Evolutionary conservation across 805 yeast species (phyloP), one percentile per base, ranked within the genome.

Genomic region (Hermanozyma aechmeae): DNA sequence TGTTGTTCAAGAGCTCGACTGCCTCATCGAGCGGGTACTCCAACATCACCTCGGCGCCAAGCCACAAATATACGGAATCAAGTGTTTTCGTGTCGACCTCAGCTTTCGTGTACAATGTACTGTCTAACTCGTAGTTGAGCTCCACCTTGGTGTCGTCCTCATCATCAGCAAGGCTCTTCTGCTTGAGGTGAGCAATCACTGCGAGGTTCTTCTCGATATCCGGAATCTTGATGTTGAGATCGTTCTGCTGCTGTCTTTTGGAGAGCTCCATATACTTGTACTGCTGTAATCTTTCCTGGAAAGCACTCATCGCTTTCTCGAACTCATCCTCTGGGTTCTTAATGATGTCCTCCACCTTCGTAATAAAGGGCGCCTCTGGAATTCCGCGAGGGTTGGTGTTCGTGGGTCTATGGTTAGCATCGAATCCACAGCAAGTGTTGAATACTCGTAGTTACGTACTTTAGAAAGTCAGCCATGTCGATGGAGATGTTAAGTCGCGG

Each of bases 31-130:
- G 61, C 10, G 95, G 87, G 48, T 89, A 92, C 50, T 92, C 97
- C 48, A 92, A 65, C 97, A 92, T 89, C 6, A 89, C 87, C 43
- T 86, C 95, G 0, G 98, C 98, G 8, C 98, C 98, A n/a, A 92
- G 67, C 98, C 98, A 92, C 27, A 92, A 63, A 39, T 76, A 76
- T 2, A 92, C 97, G 2, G 60, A 52, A 15, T 70, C 54, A 29
- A 69, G 50, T 16, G 69, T 71, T 20, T 76, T 66, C 5, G 73
- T 62, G 23, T 73, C 73, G 18, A 92, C 65, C 21, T 65, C 66
- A 1, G 98, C 98, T 33, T 75, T 75, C 6, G 96, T 81, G 51
- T 74, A 89, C 23, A 92, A 66, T 0, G 98, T 89, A 48, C 92
- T 97, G 54, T 92, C 89, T 46, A 92, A 68, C 54, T 87, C 96